These are phyloP conservation scores for Rhododendron vialii DNA, from an alignment of 148 eudicot genomes.

Conservation along the genomic window DNA sequence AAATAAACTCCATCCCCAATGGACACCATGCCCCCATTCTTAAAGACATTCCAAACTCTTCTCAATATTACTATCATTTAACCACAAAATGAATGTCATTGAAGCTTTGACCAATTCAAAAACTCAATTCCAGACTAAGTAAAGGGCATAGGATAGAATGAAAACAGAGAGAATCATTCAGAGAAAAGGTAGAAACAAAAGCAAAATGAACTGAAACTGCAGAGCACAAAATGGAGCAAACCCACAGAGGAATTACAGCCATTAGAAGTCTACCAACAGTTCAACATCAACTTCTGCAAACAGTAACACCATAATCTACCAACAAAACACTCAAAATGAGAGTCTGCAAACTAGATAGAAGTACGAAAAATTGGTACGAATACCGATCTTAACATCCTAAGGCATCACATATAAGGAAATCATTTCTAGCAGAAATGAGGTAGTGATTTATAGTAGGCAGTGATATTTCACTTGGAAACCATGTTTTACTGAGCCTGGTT, in stretches of 20 bases:
- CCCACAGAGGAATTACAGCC: background rate
- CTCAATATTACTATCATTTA: background rate
- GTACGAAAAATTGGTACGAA: background rate
- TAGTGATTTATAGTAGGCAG: background rate
- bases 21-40: background rate
- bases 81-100: background rate
- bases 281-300: background rate
- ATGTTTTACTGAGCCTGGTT: slow-evolving; percentile 39
- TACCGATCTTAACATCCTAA: background rate
- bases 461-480: slow-evolving; percentile 46
- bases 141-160: background rate
- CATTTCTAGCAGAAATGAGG: slow-evolving; percentile 23
- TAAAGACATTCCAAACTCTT: background rate
- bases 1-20: background rate
- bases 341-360: background rate
- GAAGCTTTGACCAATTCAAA: background rate
- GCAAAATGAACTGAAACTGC: background rate
- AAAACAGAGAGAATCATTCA: background rate
- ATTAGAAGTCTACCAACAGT: background rate
- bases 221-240: background rate
- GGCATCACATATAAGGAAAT: background rate
- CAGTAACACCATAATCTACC: background rate
- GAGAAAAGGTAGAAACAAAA: background rate
- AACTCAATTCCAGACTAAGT: background rate
- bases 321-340: background rate